Evolutionary conservation across 2,329 filamentous ascomycete genomes (phyloP), one percentile per base, ranked within the genome.

Genomic region (Calonectria pseudoturangicola): DNA sequence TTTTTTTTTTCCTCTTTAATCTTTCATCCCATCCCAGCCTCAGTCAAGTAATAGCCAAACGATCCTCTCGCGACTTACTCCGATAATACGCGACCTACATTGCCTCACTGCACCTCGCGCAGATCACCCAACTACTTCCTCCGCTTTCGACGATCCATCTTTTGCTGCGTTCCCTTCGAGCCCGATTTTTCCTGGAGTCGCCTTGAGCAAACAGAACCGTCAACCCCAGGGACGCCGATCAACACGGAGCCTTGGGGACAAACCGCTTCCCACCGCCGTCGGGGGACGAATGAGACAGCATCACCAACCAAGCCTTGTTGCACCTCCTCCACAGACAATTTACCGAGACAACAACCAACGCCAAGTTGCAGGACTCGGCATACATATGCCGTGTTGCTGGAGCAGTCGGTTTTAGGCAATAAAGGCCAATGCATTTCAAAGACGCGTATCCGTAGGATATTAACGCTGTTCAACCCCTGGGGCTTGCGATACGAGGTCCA

Each of bases 201-300:
- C 50, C 39, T 27, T 51, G 28, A 47, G 33, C 45, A 62, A 36
- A 27, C 48, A 21, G 30, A 27, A 33, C 28, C 70, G 18, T 25
- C 74, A 74, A 73, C 77, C 77, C 77, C 77, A 79, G 77, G 77
- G 72, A 79, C 68, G 76, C 77, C 77, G 77, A 68, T 73, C 72
- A 79, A 73, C 74, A 76, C 76, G 74, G 77, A 50, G 77, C 77
- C 77, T 79, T 77, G 77, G 77, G 77, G 79, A 77, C 75, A 77
- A 79, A 78, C 75, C 74, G 71, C 68, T 63, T 47, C 27, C 67
- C 63, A 68, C 67, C 63, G 66, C 62, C 72, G n/a, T 39, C 27
- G 58, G 39, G 47, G 27, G 48, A 30, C 63, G 18, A 51, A 39
- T 73, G 72, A 75, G 71, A 66, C 72, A 47, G 73, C 62, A 48